Evolutionary conservation across 768 basidiomycete genomes (phyloP).

Genomic region (Russula sp.): DNA sequence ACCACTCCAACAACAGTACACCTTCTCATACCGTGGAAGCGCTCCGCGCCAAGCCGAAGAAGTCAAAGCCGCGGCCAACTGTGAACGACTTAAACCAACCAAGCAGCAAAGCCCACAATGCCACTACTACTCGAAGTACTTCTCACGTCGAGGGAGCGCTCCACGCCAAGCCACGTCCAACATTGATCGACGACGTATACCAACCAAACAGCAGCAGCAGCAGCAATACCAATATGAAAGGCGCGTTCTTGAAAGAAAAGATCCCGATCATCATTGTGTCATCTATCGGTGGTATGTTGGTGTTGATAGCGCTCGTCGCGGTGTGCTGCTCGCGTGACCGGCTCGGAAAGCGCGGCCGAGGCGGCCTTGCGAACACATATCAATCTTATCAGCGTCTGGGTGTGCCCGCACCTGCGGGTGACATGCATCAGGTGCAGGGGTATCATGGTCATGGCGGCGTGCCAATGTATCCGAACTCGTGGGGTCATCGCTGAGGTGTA

Average conservation of each 20-base stretch:
- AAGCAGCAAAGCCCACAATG: neutral
- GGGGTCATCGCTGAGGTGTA: neutral
- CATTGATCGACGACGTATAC: no score
- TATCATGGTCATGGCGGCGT: neutral
- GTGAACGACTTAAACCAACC: neutral
- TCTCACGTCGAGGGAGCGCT: neutral
- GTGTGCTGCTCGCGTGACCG: neutral
- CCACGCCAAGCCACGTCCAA: neutral
- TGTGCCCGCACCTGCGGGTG: neutral
- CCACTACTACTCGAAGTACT: neutral
- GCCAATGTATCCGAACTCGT: neutral
- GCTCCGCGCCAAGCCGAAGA: neutral
- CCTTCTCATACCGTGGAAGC: neutral
- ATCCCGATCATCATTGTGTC: neutral
- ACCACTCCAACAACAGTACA: neutral
- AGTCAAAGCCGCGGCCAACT: neutral
- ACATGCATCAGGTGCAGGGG: neutral
- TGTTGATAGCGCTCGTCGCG: neutral
- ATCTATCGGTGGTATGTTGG: neutral
- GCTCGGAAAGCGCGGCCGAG: neutral
- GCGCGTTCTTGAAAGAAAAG: neutral
- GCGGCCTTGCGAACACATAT: conserved; percentile 1
- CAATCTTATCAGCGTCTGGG: conserved; percentile 9
- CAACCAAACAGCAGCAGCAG: neutral
- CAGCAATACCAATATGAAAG: neutral